phyloP scores from a whole-genome alignment of 2,329 filamentous ascomycete species.

The Simplicillium aogashimaense region DNA sequence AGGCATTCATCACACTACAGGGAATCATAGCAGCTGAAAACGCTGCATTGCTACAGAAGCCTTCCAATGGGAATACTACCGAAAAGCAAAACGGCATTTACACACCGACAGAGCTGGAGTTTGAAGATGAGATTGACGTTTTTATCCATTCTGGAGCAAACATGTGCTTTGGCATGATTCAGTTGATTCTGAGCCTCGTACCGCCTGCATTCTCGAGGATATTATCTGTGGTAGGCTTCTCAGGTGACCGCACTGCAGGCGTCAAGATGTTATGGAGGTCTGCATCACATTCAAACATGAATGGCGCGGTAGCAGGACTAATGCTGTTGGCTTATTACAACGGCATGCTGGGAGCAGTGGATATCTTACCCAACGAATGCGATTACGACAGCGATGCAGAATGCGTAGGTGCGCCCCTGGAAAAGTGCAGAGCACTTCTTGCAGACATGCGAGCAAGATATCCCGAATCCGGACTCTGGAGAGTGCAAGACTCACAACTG shows the following conservation, averaged over 20 bases:
- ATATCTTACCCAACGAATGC: conserved; percentile 61
- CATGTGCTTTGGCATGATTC: conserved; percentile 79
- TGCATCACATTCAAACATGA: conserved; percentile 76
- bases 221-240: conserved; percentile 81
- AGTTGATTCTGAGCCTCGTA: conserved; percentile 84
- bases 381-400: conserved; percentile 46
- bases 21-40: conserved; percentile 67
- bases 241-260: conserved; percentile 75
- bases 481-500: conserved; percentile 78
- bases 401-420: conserved; percentile 61
- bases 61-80: conserved; percentile 2
- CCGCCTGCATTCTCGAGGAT: conserved; percentile 85
- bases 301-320: conserved; percentile 81
- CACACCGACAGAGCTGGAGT: conserved; percentile 2
- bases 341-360: conserved; percentile 72
- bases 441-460: conserved; percentile 66
- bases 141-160: conserved; percentile 86
- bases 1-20: conserved; percentile 77
- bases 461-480: conserved; percentile 76
- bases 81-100: conserved; percentile 5
- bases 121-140: conserved; percentile 46
- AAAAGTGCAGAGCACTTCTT: conserved; percentile 58
- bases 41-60: conserved; percentile 23
- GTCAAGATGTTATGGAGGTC: conserved; percentile 85
- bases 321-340: conserved; percentile 83